Evolutionary conservation across 2,329 filamentous ascomycete genomes (phyloP).

Genomic region (Fusarium continuum): DNA sequence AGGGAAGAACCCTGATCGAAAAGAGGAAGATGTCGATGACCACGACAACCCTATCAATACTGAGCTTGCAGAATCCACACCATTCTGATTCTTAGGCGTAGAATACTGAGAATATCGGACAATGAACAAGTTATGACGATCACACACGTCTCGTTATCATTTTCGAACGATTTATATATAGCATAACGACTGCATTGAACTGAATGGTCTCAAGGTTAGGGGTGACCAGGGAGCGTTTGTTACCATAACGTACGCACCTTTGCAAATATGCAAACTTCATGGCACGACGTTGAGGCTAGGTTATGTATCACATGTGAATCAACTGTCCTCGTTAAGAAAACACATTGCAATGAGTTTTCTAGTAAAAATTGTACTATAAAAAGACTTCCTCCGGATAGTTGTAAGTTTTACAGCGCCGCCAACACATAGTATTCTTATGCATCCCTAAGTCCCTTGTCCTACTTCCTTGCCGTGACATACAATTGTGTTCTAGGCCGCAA

Average conservation of each 20-base stretch:
- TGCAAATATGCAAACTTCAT: neutral
- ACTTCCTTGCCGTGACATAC: neutral
- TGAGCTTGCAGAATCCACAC: slow-evolving; percentile 18
- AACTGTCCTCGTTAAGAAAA: neutral
- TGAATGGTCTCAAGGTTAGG: neutral
- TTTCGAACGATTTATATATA: neutral
- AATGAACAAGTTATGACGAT: neutral
- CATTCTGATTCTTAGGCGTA: neutral
- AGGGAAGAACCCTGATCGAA: slow-evolving; percentile 61
- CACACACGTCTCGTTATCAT: neutral
- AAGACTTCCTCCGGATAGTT: slow-evolving; percentile 39
- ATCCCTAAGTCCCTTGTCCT: slow-evolving; percentile 21
- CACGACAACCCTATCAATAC: slow-evolving; percentile 53
- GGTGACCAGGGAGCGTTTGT: neutral
- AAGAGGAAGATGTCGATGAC: slow-evolving; percentile 56
- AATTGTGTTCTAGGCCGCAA: neutral
- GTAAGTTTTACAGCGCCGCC: slow-evolving; percentile 39
- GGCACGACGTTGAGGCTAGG: neutral
- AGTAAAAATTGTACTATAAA: slow-evolving; percentile 36
- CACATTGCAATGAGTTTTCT: slow-evolving; percentile 32
- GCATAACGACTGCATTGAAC: neutral
- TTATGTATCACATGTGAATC: neutral
- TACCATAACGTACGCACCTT: neutral
- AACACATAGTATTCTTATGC: slow-evolving; percentile 39
- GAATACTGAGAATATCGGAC: too few relatives aligned